These are phyloP conservation scores for Neofusicoccum cordaticola DNA, from an alignment of 2,329 filamentous ascomycete species.

Conservation along the genomic window DNA sequence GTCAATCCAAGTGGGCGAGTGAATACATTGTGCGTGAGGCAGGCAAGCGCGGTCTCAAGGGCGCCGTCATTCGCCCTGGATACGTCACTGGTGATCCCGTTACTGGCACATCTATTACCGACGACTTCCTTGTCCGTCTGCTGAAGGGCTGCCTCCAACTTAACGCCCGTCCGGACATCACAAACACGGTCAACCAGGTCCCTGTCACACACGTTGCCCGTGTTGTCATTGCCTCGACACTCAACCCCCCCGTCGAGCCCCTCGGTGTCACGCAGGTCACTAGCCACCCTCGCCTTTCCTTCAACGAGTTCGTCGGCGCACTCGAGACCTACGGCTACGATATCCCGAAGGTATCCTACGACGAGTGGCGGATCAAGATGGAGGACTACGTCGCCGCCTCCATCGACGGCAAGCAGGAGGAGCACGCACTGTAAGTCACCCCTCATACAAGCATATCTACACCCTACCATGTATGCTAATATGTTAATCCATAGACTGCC, in stretches of 20 bases:
- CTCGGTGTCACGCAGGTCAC: constrained; percentile 74
- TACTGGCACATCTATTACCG: constrained; percentile 70
- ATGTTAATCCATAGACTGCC: constrained; percentile 40
- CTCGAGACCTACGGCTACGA: constrained; percentile 72
- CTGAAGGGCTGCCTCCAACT: constrained; percentile 86
- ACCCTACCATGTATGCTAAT: background rate
- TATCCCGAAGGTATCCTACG: constrained; percentile 65
- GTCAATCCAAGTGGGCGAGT: constrained; percentile 84
- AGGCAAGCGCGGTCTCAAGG: constrained; percentile 70
- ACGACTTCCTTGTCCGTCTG: constrained; percentile 88
- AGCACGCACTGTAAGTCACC: constrained; percentile 60
- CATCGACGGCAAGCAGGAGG: constrained; percentile 57
- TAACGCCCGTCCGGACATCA: constrained; percentile 67
- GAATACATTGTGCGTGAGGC: constrained; percentile 74
- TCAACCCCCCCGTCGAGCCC: constrained; percentile 58
- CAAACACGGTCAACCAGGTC: constrained; percentile 85
- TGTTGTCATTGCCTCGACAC: constrained; percentile 71
- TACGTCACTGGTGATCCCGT: constrained; percentile 75
- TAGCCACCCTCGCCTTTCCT: constrained; percentile 70
- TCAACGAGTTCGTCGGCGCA: constrained; percentile 72
- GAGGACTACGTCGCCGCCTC: constrained; percentile 64
- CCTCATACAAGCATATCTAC: background rate
- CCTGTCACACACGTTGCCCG: constrained; percentile 80
- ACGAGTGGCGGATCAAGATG: constrained; percentile 65
- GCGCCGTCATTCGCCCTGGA: constrained; percentile 75